A percentile compares a stretch with the other conserved stretches of the same genome.
phyloP scores from a whole-genome alignment of 2,329 filamentous ascomycete species.

The Calonectria multiphialidica region DNA sequence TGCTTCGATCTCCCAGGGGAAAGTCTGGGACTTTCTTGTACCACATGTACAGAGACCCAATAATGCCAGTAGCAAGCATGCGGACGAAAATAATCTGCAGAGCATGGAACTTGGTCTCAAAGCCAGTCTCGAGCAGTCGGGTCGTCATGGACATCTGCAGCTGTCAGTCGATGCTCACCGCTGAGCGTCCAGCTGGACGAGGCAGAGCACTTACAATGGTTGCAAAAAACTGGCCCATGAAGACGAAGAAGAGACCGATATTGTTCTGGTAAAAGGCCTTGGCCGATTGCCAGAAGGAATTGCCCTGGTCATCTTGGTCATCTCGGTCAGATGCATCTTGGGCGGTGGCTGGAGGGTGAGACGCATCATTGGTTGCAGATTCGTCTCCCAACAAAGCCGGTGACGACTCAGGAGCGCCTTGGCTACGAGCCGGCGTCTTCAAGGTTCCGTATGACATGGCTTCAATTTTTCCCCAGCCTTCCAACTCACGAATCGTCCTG shows the following conservation, averaged over 20 bases:
- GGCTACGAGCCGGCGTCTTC: constrained; percentile 2
- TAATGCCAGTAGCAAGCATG: constrained; percentile 52
- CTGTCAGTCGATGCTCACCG: constrained; percentile 10
- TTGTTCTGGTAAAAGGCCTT: constrained; percentile 62
- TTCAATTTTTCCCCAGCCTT: neutral
- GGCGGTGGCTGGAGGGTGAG: neutral
- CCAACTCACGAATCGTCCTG: neutral
- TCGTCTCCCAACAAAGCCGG: neutral
- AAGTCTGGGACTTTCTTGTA: constrained; percentile 66
- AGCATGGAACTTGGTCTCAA: constrained; percentile 53
- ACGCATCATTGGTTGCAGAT: neutral
- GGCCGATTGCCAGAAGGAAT: neutral
- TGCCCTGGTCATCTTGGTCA: neutral
- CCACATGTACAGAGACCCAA: constrained; percentile 56
- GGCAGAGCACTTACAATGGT: constrained; percentile 48
- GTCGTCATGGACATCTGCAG: constrained; percentile 56
- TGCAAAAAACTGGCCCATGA: constrained; percentile 55
- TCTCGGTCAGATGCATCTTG: neutral
- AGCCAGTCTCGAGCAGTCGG: constrained; percentile 49
- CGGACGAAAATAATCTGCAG: constrained; percentile 58
- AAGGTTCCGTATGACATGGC: constrained; percentile 27
- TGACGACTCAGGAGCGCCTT: constrained; percentile 1
- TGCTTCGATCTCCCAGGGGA: constrained; percentile 73
- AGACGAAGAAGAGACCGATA: constrained; percentile 54
- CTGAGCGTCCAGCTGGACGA: neutral